Evolutionary conservation across 2,329 filamentous ascomycete species (phyloP).

Genomic region (Xylaria sp.): DNA sequence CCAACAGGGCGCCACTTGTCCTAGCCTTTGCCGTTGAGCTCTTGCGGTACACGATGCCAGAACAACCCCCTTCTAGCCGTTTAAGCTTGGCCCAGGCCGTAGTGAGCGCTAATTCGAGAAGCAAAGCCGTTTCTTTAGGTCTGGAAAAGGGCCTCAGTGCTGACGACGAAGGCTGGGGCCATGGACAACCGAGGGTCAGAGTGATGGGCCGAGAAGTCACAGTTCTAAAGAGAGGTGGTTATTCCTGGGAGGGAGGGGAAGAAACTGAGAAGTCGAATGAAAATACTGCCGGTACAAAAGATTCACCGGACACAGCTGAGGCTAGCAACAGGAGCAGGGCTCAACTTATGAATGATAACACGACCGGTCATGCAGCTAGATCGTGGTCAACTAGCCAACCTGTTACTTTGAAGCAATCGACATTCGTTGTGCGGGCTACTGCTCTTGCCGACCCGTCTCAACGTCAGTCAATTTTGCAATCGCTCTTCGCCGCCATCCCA

Average conservation of each 20-base stretch:
- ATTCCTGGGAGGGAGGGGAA: conserved; percentile 66
- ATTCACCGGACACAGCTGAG: conserved; percentile 35
- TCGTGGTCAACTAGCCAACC: conserved; percentile 65
- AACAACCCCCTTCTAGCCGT: conserved; percentile 85
- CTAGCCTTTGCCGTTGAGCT: conserved; percentile 62
- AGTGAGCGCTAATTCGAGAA: conserved; percentile 81
- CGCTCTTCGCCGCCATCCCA: conserved; percentile 61
- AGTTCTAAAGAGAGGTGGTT: conserved; percentile 82
- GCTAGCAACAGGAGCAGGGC: conserved; percentile 37
- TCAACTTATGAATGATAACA: conserved; percentile 30
- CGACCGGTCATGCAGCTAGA: conserved; percentile 41
- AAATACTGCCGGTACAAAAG: conserved; percentile 26
- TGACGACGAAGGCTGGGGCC: conserved; percentile 77
- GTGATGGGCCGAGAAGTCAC: conserved; percentile 79
- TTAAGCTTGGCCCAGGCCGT: conserved; percentile 86
- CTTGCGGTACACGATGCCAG: conserved; percentile 83
- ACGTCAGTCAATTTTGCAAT: conserved; percentile 57
- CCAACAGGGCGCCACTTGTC: conserved; percentile 84
- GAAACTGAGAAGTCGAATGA: conserved; percentile 40
- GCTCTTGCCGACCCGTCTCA: conserved; percentile 54
- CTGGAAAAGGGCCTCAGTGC: conserved; percentile 72
- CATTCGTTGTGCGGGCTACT: conserved; percentile 66
- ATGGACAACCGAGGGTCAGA: conserved; percentile 78
- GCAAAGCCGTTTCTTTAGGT: conserved; percentile 80
- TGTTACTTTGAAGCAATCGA: conserved; percentile 64